Evolutionary conservation across 345 rosid genomes (phyloP), one percentile per base, ranked within the genome.

Genomic region (Eucalyptus brandiana): DNA sequence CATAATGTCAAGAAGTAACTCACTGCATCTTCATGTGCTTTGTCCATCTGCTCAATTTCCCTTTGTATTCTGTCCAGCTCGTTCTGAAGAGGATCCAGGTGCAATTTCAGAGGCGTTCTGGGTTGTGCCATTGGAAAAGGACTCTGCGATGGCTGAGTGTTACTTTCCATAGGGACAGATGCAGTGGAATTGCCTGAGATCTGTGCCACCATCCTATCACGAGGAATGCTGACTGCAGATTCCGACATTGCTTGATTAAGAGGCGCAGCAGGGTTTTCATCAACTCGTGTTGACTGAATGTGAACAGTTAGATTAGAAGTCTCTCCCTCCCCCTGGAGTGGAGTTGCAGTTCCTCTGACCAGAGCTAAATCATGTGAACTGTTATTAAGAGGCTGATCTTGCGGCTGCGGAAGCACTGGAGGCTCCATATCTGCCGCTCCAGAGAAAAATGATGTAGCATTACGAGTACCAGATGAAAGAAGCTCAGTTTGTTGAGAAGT

Each of bases 71-170:
- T 93, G 54, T 95, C 95, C 90, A 96, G 89, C 91, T 96, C 97
- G 87, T 89, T 92, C 88, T 96, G 93, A 87, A 95, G 94, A 26
- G 98, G 97, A 87, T 94, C 96, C 15, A n/a, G 89, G 81, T 9
- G 88, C 28, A 76, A 34, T 17, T 90, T 89, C 12, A 28, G 30
- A 88, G 94, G 92, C 86, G 89, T 87, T 88, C 89, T 89, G 23
- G 89, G 90, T 37, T 76, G 85, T 40, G 88, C 86, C 40, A 65
- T 88, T 45, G 89, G 17, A 62, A 90, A 49, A 49, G 88, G 86
- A 88, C 90, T 87, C 87, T 89, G 95, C n/a, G 86, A 34, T 51
- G 90, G 60, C 88, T 6, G 91, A 89, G 86, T 91, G 49, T 37
- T 80, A 87, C 86, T 81, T 88, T 88, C 91, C 12, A 89, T 47